phyloP scores from a whole-genome alignment of 208 protist genomes.

The Lotmaria passim region DNA sequence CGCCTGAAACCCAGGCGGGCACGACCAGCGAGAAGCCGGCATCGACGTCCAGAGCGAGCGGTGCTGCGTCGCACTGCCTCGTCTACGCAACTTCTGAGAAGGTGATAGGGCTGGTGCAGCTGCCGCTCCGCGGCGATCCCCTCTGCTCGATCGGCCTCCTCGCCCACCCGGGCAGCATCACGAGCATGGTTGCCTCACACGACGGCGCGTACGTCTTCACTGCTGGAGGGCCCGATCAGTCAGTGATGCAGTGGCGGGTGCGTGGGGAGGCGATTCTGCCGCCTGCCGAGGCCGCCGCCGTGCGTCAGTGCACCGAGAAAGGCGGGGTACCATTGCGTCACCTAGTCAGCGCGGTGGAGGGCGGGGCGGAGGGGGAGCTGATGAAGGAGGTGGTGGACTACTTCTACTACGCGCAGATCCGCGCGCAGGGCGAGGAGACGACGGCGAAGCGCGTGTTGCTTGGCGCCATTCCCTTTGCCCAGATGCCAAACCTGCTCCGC shows the following conservation, averaged over 20 bases:
- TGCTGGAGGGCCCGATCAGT: constrained; percentile 89
- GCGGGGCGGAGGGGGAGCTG: constrained; percentile 85
- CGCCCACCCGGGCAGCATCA: constrained; percentile 91
- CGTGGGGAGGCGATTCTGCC: constrained; percentile 58
- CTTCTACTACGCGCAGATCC: constrained; percentile 97
- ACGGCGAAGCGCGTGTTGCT: constrained; percentile 90
- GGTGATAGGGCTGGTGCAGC: constrained; percentile 92
- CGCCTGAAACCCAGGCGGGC: neutral
- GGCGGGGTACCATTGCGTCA: constrained; percentile 84
- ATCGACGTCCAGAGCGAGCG: too few relatives aligned
- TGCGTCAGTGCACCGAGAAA: constrained; percentile 27
- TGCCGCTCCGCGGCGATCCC: constrained; percentile 93
- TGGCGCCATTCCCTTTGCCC: constrained; percentile 88
- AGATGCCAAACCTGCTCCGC: constrained; percentile 95
- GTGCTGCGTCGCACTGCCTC: constrained; percentile 54
- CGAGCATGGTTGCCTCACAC: constrained; percentile 64
- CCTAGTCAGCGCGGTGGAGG: constrained; percentile 90
- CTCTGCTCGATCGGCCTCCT: constrained; percentile 92
- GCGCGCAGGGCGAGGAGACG: constrained; percentile 94
- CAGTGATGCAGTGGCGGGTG: constrained; percentile 91
- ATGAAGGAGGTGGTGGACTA: constrained; percentile 96
- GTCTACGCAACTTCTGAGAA: constrained; percentile 91
- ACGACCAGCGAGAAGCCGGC: neutral
- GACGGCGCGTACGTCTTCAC: constrained; percentile 92
- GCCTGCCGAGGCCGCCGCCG: constrained; percentile 17